Evolutionary conservation across 495 filamentous ascomycete genomes (phyloP).

Genomic region (Penicillium odoratum): DNA sequence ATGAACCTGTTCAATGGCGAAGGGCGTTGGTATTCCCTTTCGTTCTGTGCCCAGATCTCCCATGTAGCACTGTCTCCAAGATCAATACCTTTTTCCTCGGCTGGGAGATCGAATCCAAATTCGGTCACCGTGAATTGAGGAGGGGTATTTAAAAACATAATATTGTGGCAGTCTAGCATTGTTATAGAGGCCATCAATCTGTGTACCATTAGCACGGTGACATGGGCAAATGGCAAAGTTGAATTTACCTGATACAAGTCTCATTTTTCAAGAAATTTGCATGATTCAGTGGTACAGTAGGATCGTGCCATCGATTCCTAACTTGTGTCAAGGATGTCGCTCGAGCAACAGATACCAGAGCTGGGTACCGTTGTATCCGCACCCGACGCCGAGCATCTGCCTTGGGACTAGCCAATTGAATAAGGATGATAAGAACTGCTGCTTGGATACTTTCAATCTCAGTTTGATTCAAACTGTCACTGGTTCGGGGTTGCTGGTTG

Average conservation of each 20-base stretch:
- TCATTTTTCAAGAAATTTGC: constrained; percentile 11
- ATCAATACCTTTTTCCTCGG: constrained; percentile 17
- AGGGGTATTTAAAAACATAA: constrained; percentile 21
- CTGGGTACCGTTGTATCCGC: constrained; percentile 18
- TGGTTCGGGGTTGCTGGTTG: not conserved
- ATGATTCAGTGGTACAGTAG: not conserved
- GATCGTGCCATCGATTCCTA: constrained; percentile 15
- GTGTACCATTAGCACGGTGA: not conserved
- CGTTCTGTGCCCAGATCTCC: constrained; percentile 12
- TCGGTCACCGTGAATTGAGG: constrained; percentile 13
- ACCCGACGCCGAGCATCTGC: constrained; percentile 10
- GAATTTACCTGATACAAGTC: constrained; percentile 15
- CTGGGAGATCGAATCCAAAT: constrained; percentile 20
- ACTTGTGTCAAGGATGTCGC: constrained; percentile 8
- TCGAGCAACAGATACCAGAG: constrained; percentile 22
- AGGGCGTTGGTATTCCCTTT: constrained; percentile 9
- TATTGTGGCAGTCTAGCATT: constrained; percentile 20
- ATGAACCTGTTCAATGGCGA: constrained; percentile 9
- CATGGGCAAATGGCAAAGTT: not conserved
- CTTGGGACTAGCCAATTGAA: constrained; percentile 17
- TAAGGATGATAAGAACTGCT: constrained; percentile 15
- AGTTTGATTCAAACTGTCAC: not conserved
- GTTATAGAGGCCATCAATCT: constrained; percentile 21
- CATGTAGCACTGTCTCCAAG: constrained; percentile 11
- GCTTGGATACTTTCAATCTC: constrained; percentile 18